Evolutionary conservation across 225 moss, liverwort and hornwort species (phyloP).

Genomic region (Lunularia cruciata): DNA sequence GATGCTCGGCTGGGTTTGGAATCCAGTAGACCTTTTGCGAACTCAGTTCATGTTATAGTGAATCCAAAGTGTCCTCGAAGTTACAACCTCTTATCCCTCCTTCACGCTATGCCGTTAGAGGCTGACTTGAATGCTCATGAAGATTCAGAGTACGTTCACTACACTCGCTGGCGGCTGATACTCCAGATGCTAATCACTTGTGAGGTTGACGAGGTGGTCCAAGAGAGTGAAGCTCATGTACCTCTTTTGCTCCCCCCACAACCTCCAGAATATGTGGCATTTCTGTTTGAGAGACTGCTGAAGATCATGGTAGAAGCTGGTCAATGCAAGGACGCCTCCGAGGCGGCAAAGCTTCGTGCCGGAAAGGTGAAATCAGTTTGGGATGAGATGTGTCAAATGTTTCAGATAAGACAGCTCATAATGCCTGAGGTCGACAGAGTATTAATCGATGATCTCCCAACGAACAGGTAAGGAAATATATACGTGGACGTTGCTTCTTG

Average conservation of each 20-base stretch:
- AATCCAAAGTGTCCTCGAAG: slow-evolving; percentile 17
- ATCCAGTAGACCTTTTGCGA: slow-evolving; percentile 9
- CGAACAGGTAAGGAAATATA: slow-evolving; percentile 22
- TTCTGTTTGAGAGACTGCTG: slow-evolving; percentile 16
- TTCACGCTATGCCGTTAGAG: slow-evolving; percentile 10
- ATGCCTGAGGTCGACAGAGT: slow-evolving; percentile 16
- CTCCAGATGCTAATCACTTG: slow-evolving; percentile 25
- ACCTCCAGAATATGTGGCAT: slow-evolving; percentile 11
- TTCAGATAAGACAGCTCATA: slow-evolving; percentile 11
- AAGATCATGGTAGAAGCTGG: slow-evolving; percentile 21
- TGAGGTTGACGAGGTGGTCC: slow-evolving; percentile 17
- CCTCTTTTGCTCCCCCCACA: slow-evolving; percentile 18
- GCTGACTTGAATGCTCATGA: background rate
- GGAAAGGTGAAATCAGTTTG: slow-evolving; percentile 16
- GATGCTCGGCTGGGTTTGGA: slow-evolving; percentile 29
- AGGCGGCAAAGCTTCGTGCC: slow-evolving; percentile 6
- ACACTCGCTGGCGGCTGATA: slow-evolving; percentile 29
- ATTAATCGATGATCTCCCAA: slow-evolving; percentile 20
- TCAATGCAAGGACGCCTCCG: background rate
- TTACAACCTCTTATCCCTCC: slow-evolving; percentile 19
- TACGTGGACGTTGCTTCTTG: too few relatives aligned
- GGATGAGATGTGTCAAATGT: slow-evolving; percentile 17
- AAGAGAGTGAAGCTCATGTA: slow-evolving; percentile 19
- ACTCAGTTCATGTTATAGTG: slow-evolving; percentile 22
- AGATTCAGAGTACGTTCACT: slow-evolving; percentile 22